Evolutionary conservation across 2,329 filamentous ascomycete genomes (phyloP), one percentile per base, ranked within the genome.

Genomic region (Stemphylium vesicarium): DNA sequence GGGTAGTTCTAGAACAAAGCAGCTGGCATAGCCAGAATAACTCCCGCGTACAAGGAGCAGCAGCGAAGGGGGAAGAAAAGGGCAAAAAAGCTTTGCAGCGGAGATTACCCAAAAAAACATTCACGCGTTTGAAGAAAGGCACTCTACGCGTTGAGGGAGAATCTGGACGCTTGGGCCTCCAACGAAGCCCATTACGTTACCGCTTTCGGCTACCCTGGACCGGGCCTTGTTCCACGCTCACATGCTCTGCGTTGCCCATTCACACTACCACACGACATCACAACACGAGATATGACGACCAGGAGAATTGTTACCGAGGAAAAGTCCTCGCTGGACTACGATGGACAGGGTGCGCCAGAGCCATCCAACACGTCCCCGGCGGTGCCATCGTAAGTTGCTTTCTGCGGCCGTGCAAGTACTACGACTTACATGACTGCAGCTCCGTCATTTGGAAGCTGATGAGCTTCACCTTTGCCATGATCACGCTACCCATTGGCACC

Each of bases 371-470:
- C 90, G 61, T 79, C 88, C n/a, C 91, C 92, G 16, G 92, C 91
- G 18, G 92, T 96, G 43, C 92, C 92, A 48, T 82, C 83, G 91
- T 96, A 79, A 76, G 88, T 80, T 39, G 33, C 52, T 22, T 22
- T 22, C 42, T 37, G 20, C 48, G 35, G 16, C 33, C 13, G 18
- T 18, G 11, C 4, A 31, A 20, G 20, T 31, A 37, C 33, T 18
- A 40, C 26, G 33, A 26, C 47, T 56, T n/a, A 55, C 39, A 58
- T 49, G 37, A 50, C 35, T 24, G 50, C 54, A 92, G 92, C 53
- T 82, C 89, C 71, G 92, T 98, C 63, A 95, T 99, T 62, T 79
- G 88, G 71, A 99, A 98, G 79, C 86, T 99, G 16, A 83, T 98
- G 13, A 88, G 85, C 60, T 98, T 97, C 78, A 96, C 93, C 0